A percentile compares a stretch with the other conserved stretches of the same genome.
Evolutionary conservation across 2,329 filamentous ascomycete species (phyloP).

Genomic region (Epichloe festucae): DNA sequence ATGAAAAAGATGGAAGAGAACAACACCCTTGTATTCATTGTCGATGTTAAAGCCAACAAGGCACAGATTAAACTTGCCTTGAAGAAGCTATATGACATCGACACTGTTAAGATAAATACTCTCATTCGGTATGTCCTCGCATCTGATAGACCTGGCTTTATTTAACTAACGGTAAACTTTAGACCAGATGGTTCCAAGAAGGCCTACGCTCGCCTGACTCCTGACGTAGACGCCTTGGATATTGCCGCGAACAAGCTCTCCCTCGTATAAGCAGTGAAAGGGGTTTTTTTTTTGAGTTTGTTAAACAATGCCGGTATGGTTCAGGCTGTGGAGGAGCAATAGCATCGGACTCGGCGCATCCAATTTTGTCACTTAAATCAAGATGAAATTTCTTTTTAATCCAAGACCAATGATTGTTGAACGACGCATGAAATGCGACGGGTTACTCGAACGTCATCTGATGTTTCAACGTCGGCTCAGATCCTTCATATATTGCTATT

Average conservation of each 20-base stretch:
- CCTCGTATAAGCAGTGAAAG: conserved; percentile 60
- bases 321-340: conserved; percentile 20
- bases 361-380: conserved; percentile 20
- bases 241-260: conserved; percentile 98
- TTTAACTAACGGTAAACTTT: not conserved
- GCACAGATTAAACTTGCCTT: conserved; percentile 95
- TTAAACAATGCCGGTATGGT: conserved; percentile 28
- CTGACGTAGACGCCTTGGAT: conserved; percentile 96
- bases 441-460: too few species aligned
- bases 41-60: conserved; percentile 98
- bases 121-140: conserved; percentile 65
- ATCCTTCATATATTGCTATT: too few species aligned
- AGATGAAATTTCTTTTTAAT: conserved; percentile 20
- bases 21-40: conserved; percentile 98
- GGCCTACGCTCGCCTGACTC: conserved; percentile 89
- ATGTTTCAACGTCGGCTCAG: too few species aligned
- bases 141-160: not conserved
- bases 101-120: conserved; percentile 98
- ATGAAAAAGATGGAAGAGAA: conserved; percentile 99
- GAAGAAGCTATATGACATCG: conserved; percentile 99
- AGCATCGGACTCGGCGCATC: conserved; percentile 26
- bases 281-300: conserved; percentile 10
- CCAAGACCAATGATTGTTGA: conserved; percentile 7
- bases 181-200: conserved; percentile 95
- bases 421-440: too few species aligned